Evolutionary conservation across 2,329 filamentous ascomycete genomes (phyloP).

Genomic region (Colletotrichum sublineola): DNA sequence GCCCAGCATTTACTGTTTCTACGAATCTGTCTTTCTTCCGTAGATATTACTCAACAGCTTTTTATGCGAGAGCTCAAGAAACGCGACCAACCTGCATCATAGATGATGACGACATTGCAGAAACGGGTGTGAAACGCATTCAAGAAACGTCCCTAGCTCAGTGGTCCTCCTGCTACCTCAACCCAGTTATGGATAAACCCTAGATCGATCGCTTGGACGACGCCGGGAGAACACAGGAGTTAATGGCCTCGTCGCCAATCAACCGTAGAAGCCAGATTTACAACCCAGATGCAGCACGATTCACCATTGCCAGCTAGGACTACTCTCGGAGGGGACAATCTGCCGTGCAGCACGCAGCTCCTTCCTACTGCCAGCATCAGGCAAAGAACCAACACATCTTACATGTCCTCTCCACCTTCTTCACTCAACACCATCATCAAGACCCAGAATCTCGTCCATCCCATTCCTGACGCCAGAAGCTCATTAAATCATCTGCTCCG

Average conservation of each 20-base stretch:
- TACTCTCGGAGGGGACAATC: background rate
- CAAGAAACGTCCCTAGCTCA: background rate
- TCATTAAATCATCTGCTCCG: background rate
- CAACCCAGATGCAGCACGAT: background rate
- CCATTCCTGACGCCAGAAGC: background rate
- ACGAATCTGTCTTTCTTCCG: background rate
- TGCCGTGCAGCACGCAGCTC: background rate
- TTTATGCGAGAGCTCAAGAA: background rate
- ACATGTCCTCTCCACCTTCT: background rate
- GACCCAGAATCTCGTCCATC: background rate
- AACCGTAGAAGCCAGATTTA: too few relatives aligned
- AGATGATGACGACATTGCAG: background rate
- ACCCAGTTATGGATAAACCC: background rate
- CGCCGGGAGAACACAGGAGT: background rate
- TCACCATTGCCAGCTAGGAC: background rate
- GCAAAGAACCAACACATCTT: background rate
- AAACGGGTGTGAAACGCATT: background rate
- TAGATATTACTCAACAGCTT: background rate
- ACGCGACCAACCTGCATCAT: background rate
- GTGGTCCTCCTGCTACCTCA: background rate
- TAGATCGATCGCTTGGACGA: background rate
- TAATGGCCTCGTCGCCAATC: background rate
- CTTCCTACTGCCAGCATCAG: background rate
- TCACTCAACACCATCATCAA: background rate
- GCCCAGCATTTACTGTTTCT: background rate